A percentile compares a stretch with the other conserved stretches of the same genome.
Evolutionary conservation across 768 basidiomycete species (phyloP).

Genomic region (Suillus brevipes): DNA sequence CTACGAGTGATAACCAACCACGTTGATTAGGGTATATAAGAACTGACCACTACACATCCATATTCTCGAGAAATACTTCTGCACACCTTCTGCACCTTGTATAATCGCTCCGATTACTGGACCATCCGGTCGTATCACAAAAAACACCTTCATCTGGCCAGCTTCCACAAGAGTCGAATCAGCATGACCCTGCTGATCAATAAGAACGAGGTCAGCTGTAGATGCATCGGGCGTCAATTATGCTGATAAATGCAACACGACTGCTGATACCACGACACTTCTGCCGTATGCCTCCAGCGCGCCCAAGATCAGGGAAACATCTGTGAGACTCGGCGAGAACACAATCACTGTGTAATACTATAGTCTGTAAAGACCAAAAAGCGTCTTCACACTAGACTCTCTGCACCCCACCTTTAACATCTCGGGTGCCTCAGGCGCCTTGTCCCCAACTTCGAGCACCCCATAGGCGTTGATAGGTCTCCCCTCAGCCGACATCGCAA

Average conservation of each 20-base stretch:
- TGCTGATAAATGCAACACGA: too few relatives aligned
- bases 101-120: slow-evolving; percentile 32
- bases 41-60: neutral
- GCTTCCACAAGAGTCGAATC: slow-evolving; percentile 30
- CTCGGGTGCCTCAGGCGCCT: slow-evolving; percentile 15
- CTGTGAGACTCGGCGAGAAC: slow-evolving; percentile 3
- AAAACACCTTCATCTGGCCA: slow-evolving; percentile 29
- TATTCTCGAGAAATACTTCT: neutral
- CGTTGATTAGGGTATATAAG: too few relatives aligned
- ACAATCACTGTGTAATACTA: slow-evolving; percentile 14
- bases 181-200: slow-evolving; percentile 37
- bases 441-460: slow-evolving; percentile 13
- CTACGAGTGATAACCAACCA: too few relatives aligned
- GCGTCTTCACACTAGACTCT: slow-evolving; percentile 9
- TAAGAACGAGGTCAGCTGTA: slow-evolving; percentile 32
- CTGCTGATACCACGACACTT: neutral
- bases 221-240: neutral
- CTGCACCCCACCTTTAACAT: slow-evolving; percentile 18
- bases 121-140: too few relatives aligned
- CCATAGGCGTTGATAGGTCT: slow-evolving; percentile 8
- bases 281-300: neutral
- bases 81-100: slow-evolving; percentile 19
- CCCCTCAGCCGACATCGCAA: neutral
- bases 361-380: slow-evolving; percentile 32
- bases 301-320: too few relatives aligned